phyloP scores from a whole-genome alignment of 1,284 basidiomycete species.

The Cutaneotrichosporon arboriforme region DNA sequence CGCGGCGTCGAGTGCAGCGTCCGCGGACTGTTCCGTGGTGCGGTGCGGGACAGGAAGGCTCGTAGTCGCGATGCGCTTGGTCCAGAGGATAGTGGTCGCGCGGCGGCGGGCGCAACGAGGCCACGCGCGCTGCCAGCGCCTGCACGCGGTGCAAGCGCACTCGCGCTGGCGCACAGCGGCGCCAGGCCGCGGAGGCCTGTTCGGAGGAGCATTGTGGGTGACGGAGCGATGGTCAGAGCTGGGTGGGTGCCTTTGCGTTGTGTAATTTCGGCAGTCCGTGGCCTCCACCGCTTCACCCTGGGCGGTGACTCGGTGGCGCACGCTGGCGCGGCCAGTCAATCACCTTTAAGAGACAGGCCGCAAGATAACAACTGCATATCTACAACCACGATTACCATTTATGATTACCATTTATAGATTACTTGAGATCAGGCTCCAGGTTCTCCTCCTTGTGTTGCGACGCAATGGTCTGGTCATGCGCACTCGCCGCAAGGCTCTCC shows the following conservation, averaged over 20 bases:
- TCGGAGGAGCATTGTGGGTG: neutral
- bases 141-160: neutral
- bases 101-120: neutral
- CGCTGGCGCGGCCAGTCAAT: too few relatives aligned
- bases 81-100: neutral
- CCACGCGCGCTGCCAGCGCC: neutral
- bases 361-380: too few relatives aligned
- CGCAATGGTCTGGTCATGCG: neutral
- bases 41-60: neutral
- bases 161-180: neutral
- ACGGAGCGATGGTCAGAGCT: too few relatives aligned
- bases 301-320: too few relatives aligned
- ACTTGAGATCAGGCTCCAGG: too few relatives aligned
- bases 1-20: neutral
- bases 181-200: constrained; percentile 1
- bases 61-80: neutral
- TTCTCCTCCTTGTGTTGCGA: too few relatives aligned
- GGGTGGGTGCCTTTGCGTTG: too few relatives aligned
- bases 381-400: too few relatives aligned
- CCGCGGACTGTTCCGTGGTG: neutral
- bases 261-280: too few relatives aligned
- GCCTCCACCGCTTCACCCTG: too few relatives aligned
- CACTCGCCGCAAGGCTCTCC: neutral
- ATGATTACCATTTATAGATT: too few relatives aligned
- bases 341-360: too few relatives aligned